Conservation (phyloP, 208 protist species). For the Phytomonas sp. region DNA sequence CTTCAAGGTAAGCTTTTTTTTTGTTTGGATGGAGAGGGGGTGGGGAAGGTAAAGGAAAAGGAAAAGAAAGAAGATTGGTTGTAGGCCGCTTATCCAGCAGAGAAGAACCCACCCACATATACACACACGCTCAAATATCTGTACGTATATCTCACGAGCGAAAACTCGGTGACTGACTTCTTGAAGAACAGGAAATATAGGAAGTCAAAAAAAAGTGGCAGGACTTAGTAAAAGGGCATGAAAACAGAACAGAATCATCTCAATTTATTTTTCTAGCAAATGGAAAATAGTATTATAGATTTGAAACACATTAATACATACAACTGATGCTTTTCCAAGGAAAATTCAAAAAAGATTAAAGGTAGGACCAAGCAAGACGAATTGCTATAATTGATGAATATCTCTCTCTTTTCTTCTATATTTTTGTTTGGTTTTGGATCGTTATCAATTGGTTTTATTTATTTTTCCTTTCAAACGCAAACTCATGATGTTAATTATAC, state of each 20-base stretch:
- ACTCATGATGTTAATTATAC: not conserved
- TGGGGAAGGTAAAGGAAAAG: no score
- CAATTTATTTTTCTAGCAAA: not conserved
- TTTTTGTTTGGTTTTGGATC: conserved; percentile 7
- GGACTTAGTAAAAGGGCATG: not conserved
- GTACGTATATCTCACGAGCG: not conserved
- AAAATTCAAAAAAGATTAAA: not conserved
- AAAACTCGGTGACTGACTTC: not conserved
- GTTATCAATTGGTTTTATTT: conserved; percentile 2
- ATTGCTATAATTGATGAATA: not conserved
- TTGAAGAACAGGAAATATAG: not conserved
- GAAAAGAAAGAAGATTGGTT: not conserved
- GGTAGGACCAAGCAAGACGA: not conserved
- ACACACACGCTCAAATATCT: not conserved
- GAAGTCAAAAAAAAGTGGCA: not conserved
- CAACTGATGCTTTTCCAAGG: not conserved
- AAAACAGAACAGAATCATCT: not conserved
- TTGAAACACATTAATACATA: not conserved
- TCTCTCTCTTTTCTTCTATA: conserved; percentile 10
- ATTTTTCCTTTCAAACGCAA: not conserved
- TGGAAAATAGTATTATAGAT: not conserved
- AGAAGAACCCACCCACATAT: not conserved
- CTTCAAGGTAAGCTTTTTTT: not conserved
- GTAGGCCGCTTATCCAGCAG: not conserved
- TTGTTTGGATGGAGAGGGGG: not conserved